phyloP scores from a whole-genome alignment of 208 protist genomes.

The Trypanosoma theileri region DNA sequence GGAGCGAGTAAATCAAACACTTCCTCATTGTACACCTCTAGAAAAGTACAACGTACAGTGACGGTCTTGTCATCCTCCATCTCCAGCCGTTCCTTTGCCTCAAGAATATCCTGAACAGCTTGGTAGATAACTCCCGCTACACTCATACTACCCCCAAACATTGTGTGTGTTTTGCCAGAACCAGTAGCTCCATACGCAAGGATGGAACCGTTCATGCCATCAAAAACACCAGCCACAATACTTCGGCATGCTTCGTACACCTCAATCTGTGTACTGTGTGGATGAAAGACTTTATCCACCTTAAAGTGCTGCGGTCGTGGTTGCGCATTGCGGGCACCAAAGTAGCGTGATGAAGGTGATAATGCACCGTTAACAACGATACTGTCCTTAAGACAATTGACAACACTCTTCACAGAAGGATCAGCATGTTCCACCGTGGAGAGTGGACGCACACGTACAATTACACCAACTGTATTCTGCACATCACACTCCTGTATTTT shows the following conservation, averaged over 20 bases:
- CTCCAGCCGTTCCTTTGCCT: conserved; percentile 60
- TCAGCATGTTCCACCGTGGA: conserved; percentile 67
- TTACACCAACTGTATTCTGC: conserved; percentile 45
- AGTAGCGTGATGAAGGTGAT: conserved; percentile 17
- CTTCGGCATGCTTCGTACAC: conserved; percentile 69
- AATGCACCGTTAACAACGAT: conserved; percentile 47
- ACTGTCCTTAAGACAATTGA: conserved; percentile 65
- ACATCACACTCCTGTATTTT: background rate
- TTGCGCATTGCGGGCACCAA: conserved; percentile 20
- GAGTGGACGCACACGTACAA: conserved; percentile 72
- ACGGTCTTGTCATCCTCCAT: conserved; percentile 55
- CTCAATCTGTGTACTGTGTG: conserved; percentile 66
- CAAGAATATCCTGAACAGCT: conserved; percentile 79
- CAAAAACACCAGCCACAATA: conserved; percentile 64
- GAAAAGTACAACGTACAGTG: conserved; percentile 64
- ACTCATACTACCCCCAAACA: conserved; percentile 81
- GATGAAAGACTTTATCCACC: conserved; percentile 69
- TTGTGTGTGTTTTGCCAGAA: conserved; percentile 90
- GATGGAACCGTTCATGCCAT: conserved; percentile 86
- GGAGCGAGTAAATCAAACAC: conserved; percentile 75
- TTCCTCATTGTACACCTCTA: conserved; percentile 91
- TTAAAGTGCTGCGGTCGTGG: conserved; percentile 61
- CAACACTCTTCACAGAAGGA: conserved; percentile 51
- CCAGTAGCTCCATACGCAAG: conserved; percentile 89
- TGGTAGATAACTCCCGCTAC: conserved; percentile 80